Evolutionary conservation across 2,329 filamentous ascomycete species (phyloP).

Genomic region (Triangularia setosa): DNA sequence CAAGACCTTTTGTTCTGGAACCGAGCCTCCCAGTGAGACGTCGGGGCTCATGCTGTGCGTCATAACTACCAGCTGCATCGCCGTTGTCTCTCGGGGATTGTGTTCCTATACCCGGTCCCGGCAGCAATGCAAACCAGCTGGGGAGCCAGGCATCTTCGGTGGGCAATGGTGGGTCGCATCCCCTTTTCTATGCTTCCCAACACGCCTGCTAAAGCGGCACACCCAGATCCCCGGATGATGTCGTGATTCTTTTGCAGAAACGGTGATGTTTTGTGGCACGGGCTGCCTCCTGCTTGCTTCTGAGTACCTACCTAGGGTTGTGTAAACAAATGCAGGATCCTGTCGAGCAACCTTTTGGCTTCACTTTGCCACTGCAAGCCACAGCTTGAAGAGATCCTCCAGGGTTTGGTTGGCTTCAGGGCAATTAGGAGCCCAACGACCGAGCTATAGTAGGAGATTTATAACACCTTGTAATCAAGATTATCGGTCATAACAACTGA

Average conservation of each 20-base stretch:
- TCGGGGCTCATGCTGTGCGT: background rate
- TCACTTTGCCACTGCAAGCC: background rate
- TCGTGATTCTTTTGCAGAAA: background rate
- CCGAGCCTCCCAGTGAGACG: background rate
- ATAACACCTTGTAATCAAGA: background rate
- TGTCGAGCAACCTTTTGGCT: background rate
- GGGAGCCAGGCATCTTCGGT: background rate
- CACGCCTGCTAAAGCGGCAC: background rate
- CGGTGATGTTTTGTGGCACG: background rate
- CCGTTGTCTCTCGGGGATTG: background rate
- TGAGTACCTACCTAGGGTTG: background rate
- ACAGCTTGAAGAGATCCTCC: background rate
- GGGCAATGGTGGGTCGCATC: background rate
- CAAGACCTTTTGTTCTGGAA: conserved; percentile 3
- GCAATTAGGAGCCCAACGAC: background rate
- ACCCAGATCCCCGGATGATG: background rate
- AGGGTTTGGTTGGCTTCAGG: background rate
- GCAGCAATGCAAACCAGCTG: background rate
- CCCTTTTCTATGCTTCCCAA: background rate
- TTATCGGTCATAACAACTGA: background rate
- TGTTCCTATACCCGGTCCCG: background rate
- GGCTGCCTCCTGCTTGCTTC: background rate
- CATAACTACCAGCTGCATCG: background rate
- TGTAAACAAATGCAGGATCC: background rate
- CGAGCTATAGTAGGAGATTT: background rate